phyloP scores from a whole-genome alignment of 2,329 filamentous ascomycete genomes.

The Botrytis fragariae region DNA sequence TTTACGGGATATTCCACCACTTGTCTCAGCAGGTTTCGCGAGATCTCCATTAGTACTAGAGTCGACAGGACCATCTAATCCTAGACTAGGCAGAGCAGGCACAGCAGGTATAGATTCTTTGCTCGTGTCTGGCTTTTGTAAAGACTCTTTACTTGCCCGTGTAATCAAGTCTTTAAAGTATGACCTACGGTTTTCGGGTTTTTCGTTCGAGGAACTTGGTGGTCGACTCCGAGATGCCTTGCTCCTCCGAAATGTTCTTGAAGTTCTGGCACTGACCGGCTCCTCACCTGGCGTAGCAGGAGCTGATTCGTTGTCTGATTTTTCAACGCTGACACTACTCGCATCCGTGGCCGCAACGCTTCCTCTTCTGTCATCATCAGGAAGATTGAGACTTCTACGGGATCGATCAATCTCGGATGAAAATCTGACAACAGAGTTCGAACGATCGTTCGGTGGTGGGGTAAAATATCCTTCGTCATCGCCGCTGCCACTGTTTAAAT shows the following conservation, averaged over 20 bases:
- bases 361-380: constrained; percentile 46
- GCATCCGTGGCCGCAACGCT: constrained; percentile 52
- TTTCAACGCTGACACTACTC: constrained; percentile 41
- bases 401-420: constrained; percentile 54
- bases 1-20: constrained; percentile 1
- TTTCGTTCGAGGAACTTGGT: constrained; percentile 57
- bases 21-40: constrained; percentile 7
- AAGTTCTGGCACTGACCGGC: constrained; percentile 52
- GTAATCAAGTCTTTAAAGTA: constrained; percentile 46
- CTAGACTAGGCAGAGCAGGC: constrained; percentile 11
- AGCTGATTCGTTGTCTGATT: constrained; percentile 40
- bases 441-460: constrained; percentile 44
- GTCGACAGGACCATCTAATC: constrained; percentile 15
- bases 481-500: not conserved
- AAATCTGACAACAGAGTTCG: constrained; percentile 48
- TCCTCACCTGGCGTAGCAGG: constrained; percentile 52
- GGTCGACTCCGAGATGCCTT: constrained; percentile 53
- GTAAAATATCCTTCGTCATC: constrained; percentile 40
- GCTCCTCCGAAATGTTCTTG: constrained; percentile 57
- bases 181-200: constrained; percentile 56
- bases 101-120: not conserved
- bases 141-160: constrained; percentile 35
- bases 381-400: constrained; percentile 48
- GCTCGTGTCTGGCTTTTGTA: constrained; percentile 25
- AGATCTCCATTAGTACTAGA: constrained; percentile 16